phyloP scores from a whole-genome alignment of 768 basidiomycete genomes.

The Pleurotus salmoneostramineus region DNA sequence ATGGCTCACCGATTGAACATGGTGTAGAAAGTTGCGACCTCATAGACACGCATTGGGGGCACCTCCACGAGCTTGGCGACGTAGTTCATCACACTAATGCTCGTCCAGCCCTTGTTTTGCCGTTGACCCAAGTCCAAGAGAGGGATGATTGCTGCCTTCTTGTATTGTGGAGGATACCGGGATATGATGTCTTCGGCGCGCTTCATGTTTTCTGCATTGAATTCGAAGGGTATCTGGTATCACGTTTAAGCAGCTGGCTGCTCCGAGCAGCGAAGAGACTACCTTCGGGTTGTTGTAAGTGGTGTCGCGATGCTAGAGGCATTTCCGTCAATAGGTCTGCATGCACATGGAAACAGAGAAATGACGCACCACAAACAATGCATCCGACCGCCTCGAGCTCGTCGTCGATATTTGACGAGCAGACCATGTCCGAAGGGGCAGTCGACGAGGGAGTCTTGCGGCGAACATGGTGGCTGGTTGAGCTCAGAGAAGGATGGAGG shows the following conservation, averaged over 20 bases:
- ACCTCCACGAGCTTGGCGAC: slow-evolving; percentile 91
- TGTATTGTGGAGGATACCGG: slow-evolving; percentile 95
- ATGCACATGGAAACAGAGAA: slow-evolving; percentile 1
- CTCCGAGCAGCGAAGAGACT: slow-evolving; percentile 1
- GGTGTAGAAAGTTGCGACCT: slow-evolving; percentile 99
- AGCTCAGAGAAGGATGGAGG: background rate
- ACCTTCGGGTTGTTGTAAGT: slow-evolving; percentile 92
- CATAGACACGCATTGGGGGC: slow-evolving; percentile 98
- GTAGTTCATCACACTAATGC: slow-evolving; percentile 98
- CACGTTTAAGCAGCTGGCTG: slow-evolving; percentile 1
- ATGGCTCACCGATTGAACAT: slow-evolving; percentile 92
- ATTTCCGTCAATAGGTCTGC: slow-evolving; percentile 9
- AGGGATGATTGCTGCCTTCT: slow-evolving; percentile 97
- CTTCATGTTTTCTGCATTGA: slow-evolving; percentile 77
- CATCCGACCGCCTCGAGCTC: slow-evolving; percentile 61
- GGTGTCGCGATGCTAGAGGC: slow-evolving; percentile 85
- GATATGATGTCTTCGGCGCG: slow-evolving; percentile 86
- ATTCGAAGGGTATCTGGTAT: slow-evolving; percentile 84
- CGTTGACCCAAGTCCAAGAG: slow-evolving; percentile 94
- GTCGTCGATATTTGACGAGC: slow-evolving; percentile 38
- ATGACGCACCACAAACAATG: slow-evolving; percentile 77
- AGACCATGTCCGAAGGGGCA: slow-evolving; percentile 18
- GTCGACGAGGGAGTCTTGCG: slow-evolving; percentile 26
- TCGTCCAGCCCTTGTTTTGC: slow-evolving; percentile 98
- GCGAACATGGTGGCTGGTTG: slow-evolving; percentile 22